Percentiles rank a stretch among this genome's conserved stretches.
These are phyloP conservation scores for Psidium friedrichsthalianum DNA, from an alignment of 345 rosid genomes.

Conservation along the genomic window DNA sequence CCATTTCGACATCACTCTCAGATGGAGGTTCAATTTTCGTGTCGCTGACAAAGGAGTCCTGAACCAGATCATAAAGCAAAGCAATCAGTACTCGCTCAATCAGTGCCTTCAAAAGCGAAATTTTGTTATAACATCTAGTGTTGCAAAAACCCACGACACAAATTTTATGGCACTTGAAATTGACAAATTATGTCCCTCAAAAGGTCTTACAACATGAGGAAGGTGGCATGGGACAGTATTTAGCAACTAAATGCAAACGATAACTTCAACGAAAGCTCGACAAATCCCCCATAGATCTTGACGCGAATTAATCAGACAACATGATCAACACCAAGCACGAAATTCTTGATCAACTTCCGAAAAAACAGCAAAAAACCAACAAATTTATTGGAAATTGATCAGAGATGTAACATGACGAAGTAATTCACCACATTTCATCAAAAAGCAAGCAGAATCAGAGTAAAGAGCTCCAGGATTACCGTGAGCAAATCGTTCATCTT, in stretches of 20 bases:
- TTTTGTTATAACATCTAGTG: neutral
- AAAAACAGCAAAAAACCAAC: neutral
- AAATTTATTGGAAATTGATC: neutral
- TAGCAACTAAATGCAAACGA: neutral
- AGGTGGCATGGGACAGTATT: neutral
- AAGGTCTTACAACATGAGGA: neutral
- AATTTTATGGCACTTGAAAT: neutral
- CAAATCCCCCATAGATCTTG: no score
- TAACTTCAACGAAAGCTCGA: neutral
- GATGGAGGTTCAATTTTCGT: constrained; percentile 17
- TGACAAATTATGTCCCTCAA: neutral
- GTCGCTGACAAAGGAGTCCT: constrained; percentile 46
- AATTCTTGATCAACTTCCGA: neutral
- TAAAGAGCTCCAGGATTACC: constrained; percentile 5
- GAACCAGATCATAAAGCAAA: neutral
- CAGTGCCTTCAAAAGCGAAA: neutral
- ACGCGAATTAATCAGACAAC: neutral
- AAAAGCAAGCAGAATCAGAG: neutral
- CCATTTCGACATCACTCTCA: constrained; percentile 53
- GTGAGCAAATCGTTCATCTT: constrained; percentile 40
- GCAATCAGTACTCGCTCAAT: neutral
- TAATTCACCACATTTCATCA: neutral
- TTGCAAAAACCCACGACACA: neutral
- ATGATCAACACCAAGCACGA: neutral
- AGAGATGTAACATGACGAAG: neutral